Evolutionary conservation across 2,329 filamentous ascomycete genomes (phyloP).

Genomic region (Alternaria rosae): DNA sequence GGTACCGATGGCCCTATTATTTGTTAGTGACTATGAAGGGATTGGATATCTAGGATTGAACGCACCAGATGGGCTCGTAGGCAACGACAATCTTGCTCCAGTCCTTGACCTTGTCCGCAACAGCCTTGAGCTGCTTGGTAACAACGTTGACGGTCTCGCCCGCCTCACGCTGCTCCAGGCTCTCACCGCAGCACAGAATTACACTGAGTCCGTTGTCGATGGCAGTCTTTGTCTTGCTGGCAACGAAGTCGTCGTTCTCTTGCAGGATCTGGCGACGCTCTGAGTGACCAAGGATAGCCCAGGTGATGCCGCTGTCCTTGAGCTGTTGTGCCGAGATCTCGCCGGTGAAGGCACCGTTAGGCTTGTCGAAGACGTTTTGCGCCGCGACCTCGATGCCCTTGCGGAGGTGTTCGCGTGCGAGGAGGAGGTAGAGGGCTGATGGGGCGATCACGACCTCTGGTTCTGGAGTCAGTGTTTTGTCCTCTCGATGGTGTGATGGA

Average conservation of each 20-base stretch:
- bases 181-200: constrained; percentile 98
- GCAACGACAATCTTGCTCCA: constrained; percentile 96
- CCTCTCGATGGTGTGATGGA: constrained; percentile 5
- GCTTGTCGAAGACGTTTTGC: constrained; percentile 98
- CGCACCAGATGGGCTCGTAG: constrained; percentile 97
- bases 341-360: constrained; percentile 95
- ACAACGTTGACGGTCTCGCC: constrained; percentile 86
- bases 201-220: constrained; percentile 86
- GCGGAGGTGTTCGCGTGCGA: constrained; percentile 80
- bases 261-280: constrained; percentile 90
- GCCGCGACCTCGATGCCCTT: constrained; percentile 83
- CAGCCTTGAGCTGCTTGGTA: constrained; percentile 83
- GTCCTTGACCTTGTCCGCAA: constrained; percentile 78
- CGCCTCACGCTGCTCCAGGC: constrained; percentile 87
- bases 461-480: constrained; percentile 12
- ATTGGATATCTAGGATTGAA: no score
- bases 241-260: constrained; percentile 83
- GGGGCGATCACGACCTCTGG: constrained; percentile 94
- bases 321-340: constrained; percentile 94
- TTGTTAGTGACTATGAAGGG: constrained; percentile 19
- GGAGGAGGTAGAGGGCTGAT: constrained; percentile 86
- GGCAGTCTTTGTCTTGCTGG: constrained; percentile 92
- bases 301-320: constrained; percentile 85
- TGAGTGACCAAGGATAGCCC: constrained; percentile 92
- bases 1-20: constrained; percentile 74